Base-by-base conservation (phyloP, 2,329 filamentous ascomycete genomes). In the Aspergillus niger region DNA sequence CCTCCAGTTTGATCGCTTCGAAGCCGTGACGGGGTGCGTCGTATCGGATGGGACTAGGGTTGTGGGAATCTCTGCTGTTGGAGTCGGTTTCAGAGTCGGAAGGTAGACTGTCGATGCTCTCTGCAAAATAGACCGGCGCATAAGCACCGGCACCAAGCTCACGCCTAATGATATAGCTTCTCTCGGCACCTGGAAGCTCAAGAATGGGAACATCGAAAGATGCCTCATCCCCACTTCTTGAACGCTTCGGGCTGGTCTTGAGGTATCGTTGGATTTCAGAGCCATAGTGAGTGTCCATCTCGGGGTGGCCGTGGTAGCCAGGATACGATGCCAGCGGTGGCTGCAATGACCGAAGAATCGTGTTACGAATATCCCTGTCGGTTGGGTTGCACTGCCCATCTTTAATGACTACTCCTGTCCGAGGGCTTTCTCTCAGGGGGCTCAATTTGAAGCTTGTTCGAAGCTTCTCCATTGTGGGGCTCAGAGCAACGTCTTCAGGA, bases 1-100 rank as follows among this genome's bases (percentile, higher is more conserved):
- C 86, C 78, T 99, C 95, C 87, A 97, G 93, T 77, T 99, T 99
- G 68, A 99, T 83, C 1, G 95, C 95, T 76, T 97, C 92, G 4
- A 95, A 82, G 1, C 80, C 80, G 44, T 90, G 86, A 41, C 80
- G 78, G 1, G 75, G 55, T 13, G 61, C 57, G 15, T 69, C 66
- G 32, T 60, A 65, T 22, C 62, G 64, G n/a, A 63, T 64, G 26
- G 56, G 24, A 22, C 56, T 70, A 68, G 49, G 81, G 70, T 49
- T 58, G 70, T 54, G 82, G 77, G 30, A 87, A 84, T 69, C 86
- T 58, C 71, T 73, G 48, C 80, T 77, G 32, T 84, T 81, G 5
- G 70, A 69, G 51, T 77, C 74, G 6, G 65, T 55, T 17, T 77
- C 75, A 6, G 69, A 74, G 55, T 76, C 73, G 5, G 71, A 73